Evolutionary conservation across 2,329 filamentous ascomycete genomes (phyloP), one percentile per base, ranked within the genome.

Genomic region (Corynespora cassiicola): DNA sequence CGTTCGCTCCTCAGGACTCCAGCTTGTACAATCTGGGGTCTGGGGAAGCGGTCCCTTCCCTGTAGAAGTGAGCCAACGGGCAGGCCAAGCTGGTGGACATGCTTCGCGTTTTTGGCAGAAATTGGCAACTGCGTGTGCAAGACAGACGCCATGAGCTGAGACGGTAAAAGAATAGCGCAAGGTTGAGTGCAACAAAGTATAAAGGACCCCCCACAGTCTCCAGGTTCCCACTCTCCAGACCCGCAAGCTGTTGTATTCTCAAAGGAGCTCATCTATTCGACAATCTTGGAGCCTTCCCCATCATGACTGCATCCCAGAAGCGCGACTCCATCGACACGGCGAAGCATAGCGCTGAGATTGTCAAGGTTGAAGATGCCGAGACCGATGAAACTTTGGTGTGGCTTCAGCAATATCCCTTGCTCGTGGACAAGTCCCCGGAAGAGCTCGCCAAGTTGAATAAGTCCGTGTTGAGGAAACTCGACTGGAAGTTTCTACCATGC

Each of bases 381-480:
- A n/a, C 19, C 8, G 18, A 16, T n/a, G 14, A 17, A 11, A 23
- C 29, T 22, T 26, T 5, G 6, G 32, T 4, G 16, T 47, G 34
- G 32, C 23, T 47, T 7, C 30, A 37, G 11, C 33, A 27, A 12
- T 47, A 41, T 15, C 36, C 40, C 14, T 21, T 40, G 3, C 22
- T 47, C 6, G 34, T 20, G 4, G 29, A 37, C 8, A 45, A 45
- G 21, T 31, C 35, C 5, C n/a, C n/a, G 14, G 26, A 29, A 29
- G 26, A 29, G 10, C 14, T 29, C 10, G 26, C 11, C 26, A 15
- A 15, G 9, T 29, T 29, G 26, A 29, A 29, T 3, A 29, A 29
- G 16, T 9, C 9, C 16, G 26, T 29, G 9, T 15, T 29, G 10
- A 29, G 14, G 26, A 29, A 29, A 29, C 16, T 29, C 11, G 26